Percentiles rank a stretch among this genome's conserved stretches.
Conservation (phyloP, 495 filamentous ascomycete species). For the Extremus antarcticus region DNA sequence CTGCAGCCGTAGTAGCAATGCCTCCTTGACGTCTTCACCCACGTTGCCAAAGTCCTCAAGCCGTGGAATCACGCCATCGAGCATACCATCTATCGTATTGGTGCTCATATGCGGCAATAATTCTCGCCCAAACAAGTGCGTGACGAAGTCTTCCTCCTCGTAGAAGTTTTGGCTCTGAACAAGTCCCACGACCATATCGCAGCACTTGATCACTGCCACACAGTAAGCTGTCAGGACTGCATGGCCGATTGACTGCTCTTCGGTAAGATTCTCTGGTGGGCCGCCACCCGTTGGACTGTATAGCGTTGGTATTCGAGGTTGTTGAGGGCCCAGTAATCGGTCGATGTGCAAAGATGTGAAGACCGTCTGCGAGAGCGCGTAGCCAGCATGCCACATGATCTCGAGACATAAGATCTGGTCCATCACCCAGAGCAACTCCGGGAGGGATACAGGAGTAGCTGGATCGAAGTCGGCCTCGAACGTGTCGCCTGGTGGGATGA, state of each 20-base stretch:
- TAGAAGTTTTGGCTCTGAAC: conserved; percentile 74
- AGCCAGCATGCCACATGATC: conserved; percentile 96
- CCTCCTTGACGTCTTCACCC: conserved; percentile 23
- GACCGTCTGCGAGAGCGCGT: conserved; percentile 86
- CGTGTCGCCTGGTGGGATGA: conserved; percentile 60
- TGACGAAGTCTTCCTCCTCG: conserved; percentile 97
- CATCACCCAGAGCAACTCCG: conserved; percentile 84
- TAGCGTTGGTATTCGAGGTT: neutral
- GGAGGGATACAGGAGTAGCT: conserved; percentile 52
- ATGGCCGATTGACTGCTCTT: conserved; percentile 37
- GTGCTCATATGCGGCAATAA: conserved; percentile 55
- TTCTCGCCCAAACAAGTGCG: conserved; percentile 71
- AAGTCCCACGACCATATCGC: conserved; percentile 62
- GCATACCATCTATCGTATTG: conserved; percentile 44
- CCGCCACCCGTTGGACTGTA: neutral
- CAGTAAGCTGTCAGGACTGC: conserved; percentile 77
- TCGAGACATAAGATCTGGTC: conserved; percentile 73
- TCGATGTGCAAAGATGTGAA: conserved; percentile 94
- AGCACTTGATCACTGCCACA: conserved; percentile 69
- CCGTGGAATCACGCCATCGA: conserved; percentile 49
- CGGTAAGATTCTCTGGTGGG: neutral
- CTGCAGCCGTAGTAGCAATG: conserved; percentile 50
- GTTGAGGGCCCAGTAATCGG: conserved; percentile 57
- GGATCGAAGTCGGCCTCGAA: conserved; percentile 82
- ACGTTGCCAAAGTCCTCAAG: conserved; percentile 34